Conservation (phyloP, 148 eudicot genomes). For the Heliosperma pusillum region DNA sequence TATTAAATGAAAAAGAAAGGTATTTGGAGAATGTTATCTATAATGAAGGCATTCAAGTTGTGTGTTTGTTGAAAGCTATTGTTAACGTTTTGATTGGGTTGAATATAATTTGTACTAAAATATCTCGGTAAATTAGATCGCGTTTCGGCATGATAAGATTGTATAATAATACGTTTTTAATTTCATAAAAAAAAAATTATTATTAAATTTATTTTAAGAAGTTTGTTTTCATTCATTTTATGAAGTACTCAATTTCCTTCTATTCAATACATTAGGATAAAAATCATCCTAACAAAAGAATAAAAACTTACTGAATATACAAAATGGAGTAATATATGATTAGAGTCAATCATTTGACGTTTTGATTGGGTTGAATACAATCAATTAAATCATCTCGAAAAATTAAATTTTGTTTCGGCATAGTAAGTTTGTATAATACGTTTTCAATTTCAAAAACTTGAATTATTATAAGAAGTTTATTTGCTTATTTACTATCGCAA, state of each 20-base stretch:
- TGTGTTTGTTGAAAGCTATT: neutral
- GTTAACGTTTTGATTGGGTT: neutral
- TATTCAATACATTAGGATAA: too few species aligned
- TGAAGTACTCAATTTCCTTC: too few species aligned
- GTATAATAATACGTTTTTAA: neutral
- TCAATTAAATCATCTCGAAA: neutral
- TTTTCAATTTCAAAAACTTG: too few species aligned
- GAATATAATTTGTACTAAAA: neutral
- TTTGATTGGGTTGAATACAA: neutral
- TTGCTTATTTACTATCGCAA: too few species aligned
- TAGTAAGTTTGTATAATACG: neutral
- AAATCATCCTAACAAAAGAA: too few species aligned
- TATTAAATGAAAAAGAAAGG: conserved; percentile 4
- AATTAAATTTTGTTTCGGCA: neutral
- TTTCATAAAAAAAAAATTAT: too few species aligned
- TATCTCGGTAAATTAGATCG: neutral
- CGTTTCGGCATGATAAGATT: neutral
- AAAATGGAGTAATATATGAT: too few species aligned
- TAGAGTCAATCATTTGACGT: too few species aligned
- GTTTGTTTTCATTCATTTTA: too few species aligned
- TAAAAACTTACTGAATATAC: too few species aligned
- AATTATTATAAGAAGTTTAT: too few species aligned
- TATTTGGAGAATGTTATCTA: neutral
- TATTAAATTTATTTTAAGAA: too few species aligned
- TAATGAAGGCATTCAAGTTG: neutral